Conservation (phyloP, 768 basidiomycete species). For the Crepidotus variabilis region DNA sequence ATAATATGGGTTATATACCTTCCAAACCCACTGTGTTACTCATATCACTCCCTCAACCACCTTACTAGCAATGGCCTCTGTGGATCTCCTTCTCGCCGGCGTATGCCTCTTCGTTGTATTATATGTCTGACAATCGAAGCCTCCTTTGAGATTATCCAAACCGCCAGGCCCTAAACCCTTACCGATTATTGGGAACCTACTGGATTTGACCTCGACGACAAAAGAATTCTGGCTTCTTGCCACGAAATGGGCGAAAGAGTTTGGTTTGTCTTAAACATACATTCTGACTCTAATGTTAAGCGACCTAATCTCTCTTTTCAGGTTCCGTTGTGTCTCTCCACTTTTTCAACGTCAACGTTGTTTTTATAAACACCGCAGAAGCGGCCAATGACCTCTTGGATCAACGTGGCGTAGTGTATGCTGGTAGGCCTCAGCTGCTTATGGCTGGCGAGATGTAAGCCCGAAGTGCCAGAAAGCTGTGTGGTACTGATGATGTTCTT, state of each 20-base stretch:
- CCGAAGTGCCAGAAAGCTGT: slow-evolving; percentile 11
- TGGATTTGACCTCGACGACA: slow-evolving; percentile 39
- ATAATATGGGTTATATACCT: too few species aligned
- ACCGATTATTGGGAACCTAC: slow-evolving; percentile 60
- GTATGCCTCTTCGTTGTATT: too few species aligned
- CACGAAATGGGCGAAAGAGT: slow-evolving; percentile 53
- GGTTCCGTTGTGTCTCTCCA: slow-evolving; percentile 53
- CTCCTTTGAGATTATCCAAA: too few species aligned
- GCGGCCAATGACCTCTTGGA: slow-evolving; percentile 64
- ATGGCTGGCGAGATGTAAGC: slow-evolving; percentile 71
- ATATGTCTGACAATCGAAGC: too few species aligned
- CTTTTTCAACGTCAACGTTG: slow-evolving; percentile 52
- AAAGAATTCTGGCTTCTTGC: slow-evolving; percentile 61
- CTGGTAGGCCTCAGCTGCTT: slow-evolving; percentile 65
- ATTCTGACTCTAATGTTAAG: slow-evolving; percentile 47
- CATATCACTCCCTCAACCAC: too few species aligned
- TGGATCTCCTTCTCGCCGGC: too few species aligned
- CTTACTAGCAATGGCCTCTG: too few species aligned
- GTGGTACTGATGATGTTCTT: not conserved
- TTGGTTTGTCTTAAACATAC: slow-evolving; percentile 40
- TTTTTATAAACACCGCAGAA: slow-evolving; percentile 63
- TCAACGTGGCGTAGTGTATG: slow-evolving; percentile 66
- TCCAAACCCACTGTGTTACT: too few species aligned
- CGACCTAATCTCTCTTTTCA: slow-evolving; percentile 47
- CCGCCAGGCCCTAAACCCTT: slow-evolving; percentile 68